Conservation (phyloP, 257 asterid genomes). For the Misopates orontium region DNA sequence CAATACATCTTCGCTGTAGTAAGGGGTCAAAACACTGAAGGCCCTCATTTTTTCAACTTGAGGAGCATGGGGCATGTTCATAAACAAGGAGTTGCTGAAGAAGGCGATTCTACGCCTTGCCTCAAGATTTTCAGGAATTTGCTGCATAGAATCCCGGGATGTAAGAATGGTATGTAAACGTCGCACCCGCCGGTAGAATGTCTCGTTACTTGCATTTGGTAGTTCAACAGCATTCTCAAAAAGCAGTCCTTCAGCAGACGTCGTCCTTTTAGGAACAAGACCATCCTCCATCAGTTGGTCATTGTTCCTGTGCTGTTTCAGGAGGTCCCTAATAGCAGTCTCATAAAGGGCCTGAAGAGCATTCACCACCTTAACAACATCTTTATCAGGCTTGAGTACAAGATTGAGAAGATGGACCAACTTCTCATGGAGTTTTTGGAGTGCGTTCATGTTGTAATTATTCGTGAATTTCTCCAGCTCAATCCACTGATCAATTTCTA, state of each 20-base stretch:
- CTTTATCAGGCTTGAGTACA: constrained; percentile 61
- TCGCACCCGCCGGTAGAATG: constrained; percentile 85
- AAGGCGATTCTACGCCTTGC: constrained; percentile 97
- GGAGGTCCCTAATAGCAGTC: constrained; percentile 85
- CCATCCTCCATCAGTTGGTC: constrained; percentile 92
- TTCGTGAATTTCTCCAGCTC: constrained; percentile 81
- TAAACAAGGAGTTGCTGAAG: constrained; percentile 97
- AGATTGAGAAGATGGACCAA: constrained; percentile 73
- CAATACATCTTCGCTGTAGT: constrained; percentile 91
- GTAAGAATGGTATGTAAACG: constrained; percentile 89
- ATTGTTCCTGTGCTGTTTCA: constrained; percentile 64
- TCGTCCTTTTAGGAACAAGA: constrained; percentile 66
- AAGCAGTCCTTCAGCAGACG: constrained; percentile 66
- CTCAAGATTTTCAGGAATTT: constrained; percentile 89
- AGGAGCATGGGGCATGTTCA: constrained; percentile 99
- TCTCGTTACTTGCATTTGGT: constrained; percentile 65
- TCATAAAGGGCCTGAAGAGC: constrained; percentile 97
- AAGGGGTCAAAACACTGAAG: constrained; percentile 96
- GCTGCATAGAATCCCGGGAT: constrained; percentile 94
- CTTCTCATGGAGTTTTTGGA: constrained; percentile 70
- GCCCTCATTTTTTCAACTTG: constrained; percentile 99
- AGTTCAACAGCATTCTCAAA: constrained; percentile 78
- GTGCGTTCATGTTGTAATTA: constrained; percentile 64
- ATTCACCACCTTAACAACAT: constrained; percentile 75
- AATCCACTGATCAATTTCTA: constrained; percentile 82